Conservation (phyloP, 768 basidiomycete genomes). For the Auricularia auricula-judae region DNA sequence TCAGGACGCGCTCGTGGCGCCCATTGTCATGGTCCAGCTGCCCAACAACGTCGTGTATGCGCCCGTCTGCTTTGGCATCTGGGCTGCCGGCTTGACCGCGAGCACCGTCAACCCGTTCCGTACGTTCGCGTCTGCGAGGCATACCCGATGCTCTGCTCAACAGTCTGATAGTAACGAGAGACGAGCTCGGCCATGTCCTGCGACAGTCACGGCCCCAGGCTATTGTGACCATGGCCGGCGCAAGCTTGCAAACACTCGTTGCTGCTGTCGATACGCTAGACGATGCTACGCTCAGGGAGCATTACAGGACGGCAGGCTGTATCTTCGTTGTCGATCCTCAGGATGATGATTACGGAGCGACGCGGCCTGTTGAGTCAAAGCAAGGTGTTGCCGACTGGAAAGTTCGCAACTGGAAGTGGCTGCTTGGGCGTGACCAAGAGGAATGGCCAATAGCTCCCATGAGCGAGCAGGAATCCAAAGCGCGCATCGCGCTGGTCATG, state of each 20-base stretch:
- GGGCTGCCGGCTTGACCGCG: conserved; percentile 6
- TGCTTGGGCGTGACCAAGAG: conserved; percentile 5
- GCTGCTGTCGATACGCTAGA: not conserved
- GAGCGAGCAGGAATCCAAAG: conserved; percentile 7
- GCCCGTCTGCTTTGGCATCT: conserved; percentile 5
- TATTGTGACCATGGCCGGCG: conserved; percentile 11
- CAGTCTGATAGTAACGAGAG: not conserved
- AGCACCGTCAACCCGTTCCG: conserved; percentile 17
- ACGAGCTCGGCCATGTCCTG: conserved; percentile 13
- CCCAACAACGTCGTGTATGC: conserved; percentile 11
- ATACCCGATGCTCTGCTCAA: too few relatives aligned
- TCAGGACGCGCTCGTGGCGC: not conserved
- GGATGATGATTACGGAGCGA: not conserved
- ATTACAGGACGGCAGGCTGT: not conserved
- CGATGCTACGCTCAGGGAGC: conserved; percentile 4
- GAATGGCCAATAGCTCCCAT: conserved; percentile 6
- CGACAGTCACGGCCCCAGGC: conserved; percentile 10
- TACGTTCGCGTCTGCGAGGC: conserved; percentile 4
- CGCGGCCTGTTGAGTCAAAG: not conserved
- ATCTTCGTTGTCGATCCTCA: conserved; percentile 1
- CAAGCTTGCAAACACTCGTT: not conserved
- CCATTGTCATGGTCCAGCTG: conserved; percentile 2
- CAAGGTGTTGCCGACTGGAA: not conserved
- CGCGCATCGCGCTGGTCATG: conserved; percentile 16
- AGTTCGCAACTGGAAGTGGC: conserved; percentile 10